These are phyloP conservation scores for Paulownia fortunei DNA, from an alignment of 257 asterid species.

Conservation along the genomic window DNA sequence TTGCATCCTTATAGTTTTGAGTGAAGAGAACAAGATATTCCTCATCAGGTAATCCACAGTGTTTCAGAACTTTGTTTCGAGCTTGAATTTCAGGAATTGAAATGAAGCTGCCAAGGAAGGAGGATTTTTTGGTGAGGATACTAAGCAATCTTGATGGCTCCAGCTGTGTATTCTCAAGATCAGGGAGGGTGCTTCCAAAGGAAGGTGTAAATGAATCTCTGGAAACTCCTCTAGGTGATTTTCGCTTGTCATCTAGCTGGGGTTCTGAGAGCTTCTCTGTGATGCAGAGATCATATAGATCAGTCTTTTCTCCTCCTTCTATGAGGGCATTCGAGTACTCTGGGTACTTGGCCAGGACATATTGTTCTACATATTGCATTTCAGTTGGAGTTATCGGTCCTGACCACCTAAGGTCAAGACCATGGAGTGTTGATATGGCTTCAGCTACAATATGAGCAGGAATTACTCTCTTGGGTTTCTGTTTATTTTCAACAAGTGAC, in stretches of 20 bases:
- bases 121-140: constrained; percentile 66
- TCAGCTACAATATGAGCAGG: constrained; percentile 91
- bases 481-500: constrained; percentile 26
- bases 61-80: constrained; percentile 72
- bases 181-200: constrained; percentile 50
- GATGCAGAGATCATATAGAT: constrained; percentile 64
- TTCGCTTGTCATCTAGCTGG: constrained; percentile 48
- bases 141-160: constrained; percentile 80
- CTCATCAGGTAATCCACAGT: constrained; percentile 76
- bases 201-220: constrained; percentile 44
- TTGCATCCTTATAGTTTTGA: constrained; percentile 66
- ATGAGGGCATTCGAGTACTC: constrained; percentile 81
- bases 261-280: constrained; percentile 56
- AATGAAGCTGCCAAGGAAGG: constrained; percentile 69
- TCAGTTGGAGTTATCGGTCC: constrained; percentile 89
- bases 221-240: constrained; percentile 54
- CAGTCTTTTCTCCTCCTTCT: constrained; percentile 77
- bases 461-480: constrained; percentile 69
- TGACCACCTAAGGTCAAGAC: constrained; percentile 90
- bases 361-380: constrained; percentile 81
- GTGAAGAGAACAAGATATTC: constrained; percentile 73
- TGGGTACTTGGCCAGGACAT: constrained; percentile 81
- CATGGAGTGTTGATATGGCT: constrained; percentile 87
- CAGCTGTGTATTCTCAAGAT: constrained; percentile 68
- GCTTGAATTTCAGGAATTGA: constrained; percentile 93